phyloP scores from a whole-genome alignment of 2,329 filamentous ascomycete genomes.

The Rhytidhysteron rufulum region DNA sequence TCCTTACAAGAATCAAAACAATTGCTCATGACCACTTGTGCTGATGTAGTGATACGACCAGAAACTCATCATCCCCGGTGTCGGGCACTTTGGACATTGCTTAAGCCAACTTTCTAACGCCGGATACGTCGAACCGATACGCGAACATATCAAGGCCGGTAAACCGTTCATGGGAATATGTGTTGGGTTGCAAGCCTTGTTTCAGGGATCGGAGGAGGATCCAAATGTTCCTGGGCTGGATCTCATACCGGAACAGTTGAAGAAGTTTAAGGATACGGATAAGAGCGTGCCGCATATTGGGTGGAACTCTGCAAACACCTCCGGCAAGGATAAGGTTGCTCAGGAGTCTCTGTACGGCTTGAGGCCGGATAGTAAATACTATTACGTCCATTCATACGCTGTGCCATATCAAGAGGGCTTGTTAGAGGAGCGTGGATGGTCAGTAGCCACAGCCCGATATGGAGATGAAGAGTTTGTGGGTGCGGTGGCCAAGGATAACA shows the following conservation, averaged over 20 bases:
- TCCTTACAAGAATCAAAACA: constrained; percentile 9
- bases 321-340: constrained; percentile 36
- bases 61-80: constrained; percentile 92
- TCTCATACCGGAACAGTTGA: constrained; percentile 66
- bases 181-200: constrained; percentile 88
- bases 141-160: constrained; percentile 77
- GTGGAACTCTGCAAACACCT: constrained; percentile 85
- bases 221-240: constrained; percentile 68
- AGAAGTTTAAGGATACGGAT: constrained; percentile 68
- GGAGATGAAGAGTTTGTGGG: constrained; percentile 87
- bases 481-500: constrained; percentile 77
- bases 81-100: constrained; percentile 97
- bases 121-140: constrained; percentile 79
- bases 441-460: constrained; percentile 85
- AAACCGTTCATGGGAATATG: constrained; percentile 99
- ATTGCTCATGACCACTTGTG: constrained; percentile 23
- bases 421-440: constrained; percentile 81
- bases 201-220: constrained; percentile 80
- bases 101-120: constrained; percentile 76
- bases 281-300: constrained; percentile 99
- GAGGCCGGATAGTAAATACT: constrained; percentile 83
- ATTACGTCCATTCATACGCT: constrained; percentile 96
- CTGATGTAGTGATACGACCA: constrained; percentile 41
- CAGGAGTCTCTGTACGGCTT: constrained; percentile 71
- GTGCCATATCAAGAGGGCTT: constrained; percentile 69